Conservation (phyloP, 768 basidiomycete species). For the Psilocybe cubensis region DNA sequence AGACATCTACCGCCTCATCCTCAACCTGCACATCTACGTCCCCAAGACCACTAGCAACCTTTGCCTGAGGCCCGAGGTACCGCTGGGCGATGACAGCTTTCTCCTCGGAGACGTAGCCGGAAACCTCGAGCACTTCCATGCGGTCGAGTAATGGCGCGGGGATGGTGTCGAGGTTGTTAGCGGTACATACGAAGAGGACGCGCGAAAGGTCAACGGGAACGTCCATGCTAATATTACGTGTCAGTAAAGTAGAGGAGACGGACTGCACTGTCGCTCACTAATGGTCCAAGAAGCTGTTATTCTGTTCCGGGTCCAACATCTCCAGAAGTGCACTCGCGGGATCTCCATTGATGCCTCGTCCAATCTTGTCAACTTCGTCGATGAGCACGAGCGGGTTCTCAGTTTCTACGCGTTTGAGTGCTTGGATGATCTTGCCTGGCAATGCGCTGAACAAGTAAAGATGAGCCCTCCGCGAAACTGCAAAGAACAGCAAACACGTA, state of each 20-base stretch:
- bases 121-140: conserved; percentile 96
- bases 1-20: conserved; percentile 73
- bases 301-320: conserved; percentile 96
- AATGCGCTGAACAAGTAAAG: conserved; percentile 58
- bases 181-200: conserved; percentile 97
- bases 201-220: conserved; percentile 95
- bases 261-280: conserved; percentile 65
- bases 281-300: conserved; percentile 91
- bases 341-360: conserved; percentile 89
- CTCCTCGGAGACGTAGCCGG: conserved; percentile 93
- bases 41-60: conserved; percentile 86
- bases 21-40: conserved; percentile 83
- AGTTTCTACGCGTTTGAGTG: conserved; percentile 89
- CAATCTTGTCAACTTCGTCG: conserved; percentile 97
- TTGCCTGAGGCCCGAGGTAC: conserved; percentile 93
- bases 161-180: conserved; percentile 92
- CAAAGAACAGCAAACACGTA: conserved; percentile 35
- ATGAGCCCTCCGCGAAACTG: not conserved
- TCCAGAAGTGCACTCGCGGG: conserved; percentile 90
- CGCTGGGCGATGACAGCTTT: conserved; percentile 86
- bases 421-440: conserved; percentile 95
- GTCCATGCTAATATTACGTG: conserved; percentile 72
- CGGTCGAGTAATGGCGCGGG: conserved; percentile 92
- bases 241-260: not conserved
- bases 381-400: conserved; percentile 95